Percentiles rank a stretch among this genome's conserved stretches.
phyloP scores from a whole-genome alignment of 768 basidiomycete genomes.

The Psilocybe azurescens region DNA sequence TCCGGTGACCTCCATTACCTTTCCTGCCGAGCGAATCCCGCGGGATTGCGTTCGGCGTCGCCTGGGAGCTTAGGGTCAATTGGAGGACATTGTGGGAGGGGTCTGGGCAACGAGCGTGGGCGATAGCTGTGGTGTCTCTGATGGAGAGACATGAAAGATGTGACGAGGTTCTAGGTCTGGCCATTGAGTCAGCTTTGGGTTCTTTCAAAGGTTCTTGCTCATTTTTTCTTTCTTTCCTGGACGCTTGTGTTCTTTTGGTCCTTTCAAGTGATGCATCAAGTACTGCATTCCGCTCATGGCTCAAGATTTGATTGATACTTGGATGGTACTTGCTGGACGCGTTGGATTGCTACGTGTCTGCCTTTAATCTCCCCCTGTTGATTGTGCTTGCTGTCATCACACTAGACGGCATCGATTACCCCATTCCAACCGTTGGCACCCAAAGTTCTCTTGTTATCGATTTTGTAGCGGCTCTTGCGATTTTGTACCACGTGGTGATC shows the following conservation, averaged over 20 bases:
- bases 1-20: background rate
- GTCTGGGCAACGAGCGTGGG: background rate
- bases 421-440: background rate
- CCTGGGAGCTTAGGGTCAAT: background rate
- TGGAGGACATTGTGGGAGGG: background rate
- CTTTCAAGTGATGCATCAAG: no score
- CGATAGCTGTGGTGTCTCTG: no score
- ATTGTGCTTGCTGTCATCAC: background rate
- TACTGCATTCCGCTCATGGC: no score
- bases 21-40: background rate
- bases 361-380: no score
- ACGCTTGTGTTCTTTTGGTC: background rate
- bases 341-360: no score
- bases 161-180: background rate
- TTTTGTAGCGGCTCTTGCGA: background rate
- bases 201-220: background rate
- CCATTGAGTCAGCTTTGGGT: background rate
- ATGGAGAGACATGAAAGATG: background rate
- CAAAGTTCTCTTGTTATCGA: background rate
- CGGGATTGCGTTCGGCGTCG: background rate
- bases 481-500: background rate
- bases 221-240: background rate
- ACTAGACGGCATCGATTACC: background rate
- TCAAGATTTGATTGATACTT: no score
- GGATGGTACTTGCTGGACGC: no score